Conservation (phyloP, 1,284 basidiomycete genomes). For the Cerioporus squamosus region DNA sequence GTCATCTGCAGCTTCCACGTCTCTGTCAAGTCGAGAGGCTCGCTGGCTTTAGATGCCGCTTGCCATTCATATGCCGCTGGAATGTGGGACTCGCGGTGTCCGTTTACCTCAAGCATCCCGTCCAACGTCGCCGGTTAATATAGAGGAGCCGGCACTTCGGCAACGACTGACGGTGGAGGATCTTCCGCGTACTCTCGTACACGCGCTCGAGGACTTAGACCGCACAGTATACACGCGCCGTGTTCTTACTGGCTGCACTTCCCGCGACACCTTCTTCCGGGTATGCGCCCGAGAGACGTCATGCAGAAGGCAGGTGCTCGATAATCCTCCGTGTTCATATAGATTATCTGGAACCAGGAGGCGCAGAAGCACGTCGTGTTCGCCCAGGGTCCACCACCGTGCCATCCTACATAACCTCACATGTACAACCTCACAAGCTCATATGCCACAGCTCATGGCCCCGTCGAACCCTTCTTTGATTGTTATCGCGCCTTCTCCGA, state of each 20-base stretch:
- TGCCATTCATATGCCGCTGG: not conserved
- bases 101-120: constrained; percentile 5
- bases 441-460: not conserved
- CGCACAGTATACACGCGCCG: not conserved
- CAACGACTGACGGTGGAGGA: not conserved
- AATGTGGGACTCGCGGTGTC: not conserved
- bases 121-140: constrained; percentile 2
- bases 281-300: not conserved
- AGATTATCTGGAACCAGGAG: too few relatives aligned
- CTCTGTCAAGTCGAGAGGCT: not conserved
- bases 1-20: not conserved
- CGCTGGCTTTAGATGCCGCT: constrained; percentile 7
- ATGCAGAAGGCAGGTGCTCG: not conserved
- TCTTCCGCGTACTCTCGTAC: not conserved
- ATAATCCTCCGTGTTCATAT: too few relatives aligned
- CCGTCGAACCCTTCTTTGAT: too few relatives aligned
- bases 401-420: too few relatives aligned
- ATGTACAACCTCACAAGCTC: too few relatives aligned
- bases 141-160: not conserved
- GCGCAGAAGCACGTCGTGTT: too few relatives aligned
- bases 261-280: not conserved
- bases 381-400: too few relatives aligned
- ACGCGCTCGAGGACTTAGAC: not conserved
- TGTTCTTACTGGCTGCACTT: not conserved
- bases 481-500: constrained; percentile 11